A percentile compares a stretch with the other conserved stretches of the same genome.
Conservation (phyloP, 768 basidiomycete genomes). For the Amanita jacksonii region DNA sequence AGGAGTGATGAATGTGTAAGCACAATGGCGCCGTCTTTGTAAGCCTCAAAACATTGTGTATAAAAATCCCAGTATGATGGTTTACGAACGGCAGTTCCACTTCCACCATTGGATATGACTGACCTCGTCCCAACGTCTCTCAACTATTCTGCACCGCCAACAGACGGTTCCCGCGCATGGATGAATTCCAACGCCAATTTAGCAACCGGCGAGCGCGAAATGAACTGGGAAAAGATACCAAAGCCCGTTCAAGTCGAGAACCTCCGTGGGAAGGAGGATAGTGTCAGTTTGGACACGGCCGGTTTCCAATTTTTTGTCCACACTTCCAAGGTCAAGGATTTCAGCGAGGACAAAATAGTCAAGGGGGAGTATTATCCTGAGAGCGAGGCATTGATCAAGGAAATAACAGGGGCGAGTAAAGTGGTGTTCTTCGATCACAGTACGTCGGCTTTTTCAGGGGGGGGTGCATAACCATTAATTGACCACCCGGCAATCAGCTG, state of each 20-base stretch:
- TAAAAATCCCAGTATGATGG: no score
- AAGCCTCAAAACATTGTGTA: no score
- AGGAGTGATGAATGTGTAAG: no score
- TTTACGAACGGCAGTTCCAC: no score
- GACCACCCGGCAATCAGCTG: constrained; percentile 30
- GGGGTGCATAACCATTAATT: constrained; percentile 22
- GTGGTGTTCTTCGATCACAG: constrained; percentile 58
- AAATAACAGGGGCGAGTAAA: constrained; percentile 47
- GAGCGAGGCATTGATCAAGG: constrained; percentile 46
- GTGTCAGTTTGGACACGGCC: constrained; percentile 34
- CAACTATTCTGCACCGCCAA: constrained; percentile 12
- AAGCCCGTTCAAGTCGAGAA: constrained; percentile 38
- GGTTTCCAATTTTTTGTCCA: constrained; percentile 39
- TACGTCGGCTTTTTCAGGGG: constrained; percentile 19
- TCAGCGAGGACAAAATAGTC: constrained; percentile 43
- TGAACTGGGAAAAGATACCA: constrained; percentile 13
- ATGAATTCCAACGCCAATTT: constrained; percentile 17
- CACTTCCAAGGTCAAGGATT: constrained; percentile 35
- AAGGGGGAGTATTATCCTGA: constrained; percentile 51
- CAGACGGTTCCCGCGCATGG: constrained; percentile 18
- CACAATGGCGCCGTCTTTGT: no score
- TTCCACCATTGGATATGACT: no score
- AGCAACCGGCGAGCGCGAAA: constrained; percentile 13
- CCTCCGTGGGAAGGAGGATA: constrained; percentile 39
- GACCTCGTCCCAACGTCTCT: not conserved